Evolutionary conservation across 2,329 filamentous ascomycete genomes (phyloP).

Genomic region (Triangularia setosa): DNA sequence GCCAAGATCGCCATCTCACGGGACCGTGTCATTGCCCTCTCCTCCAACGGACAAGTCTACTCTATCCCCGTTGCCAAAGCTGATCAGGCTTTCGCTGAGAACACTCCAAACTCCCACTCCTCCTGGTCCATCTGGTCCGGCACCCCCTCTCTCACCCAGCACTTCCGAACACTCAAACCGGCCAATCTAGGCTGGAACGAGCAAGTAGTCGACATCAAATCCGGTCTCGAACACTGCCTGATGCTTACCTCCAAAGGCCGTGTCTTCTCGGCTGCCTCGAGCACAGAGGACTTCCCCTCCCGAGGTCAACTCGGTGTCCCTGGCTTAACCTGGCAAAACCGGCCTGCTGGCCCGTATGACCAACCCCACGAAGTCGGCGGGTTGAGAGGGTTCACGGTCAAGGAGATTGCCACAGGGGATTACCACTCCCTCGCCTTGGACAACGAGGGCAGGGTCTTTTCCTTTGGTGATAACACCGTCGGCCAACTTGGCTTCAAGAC

Average conservation of each 20-base stretch:
- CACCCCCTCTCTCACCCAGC: conserved; percentile 60
- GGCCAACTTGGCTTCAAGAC: conserved; percentile 88
- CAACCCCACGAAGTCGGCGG: conserved; percentile 73
- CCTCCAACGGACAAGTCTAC: conserved; percentile 72
- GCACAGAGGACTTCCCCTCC: conserved; percentile 70
- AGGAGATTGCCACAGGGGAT: conserved; percentile 77
- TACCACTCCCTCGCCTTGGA: conserved; percentile 80
- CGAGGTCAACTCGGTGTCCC: conserved; percentile 85
- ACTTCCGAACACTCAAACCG: conserved; percentile 68
- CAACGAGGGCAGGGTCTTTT: conserved; percentile 70
- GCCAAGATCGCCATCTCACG: conserved; percentile 70
- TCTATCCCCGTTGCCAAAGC: conserved; percentile 73
- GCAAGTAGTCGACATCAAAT: conserved; percentile 55
- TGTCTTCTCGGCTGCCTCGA: conserved; percentile 83
- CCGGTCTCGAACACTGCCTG: conserved; percentile 81
- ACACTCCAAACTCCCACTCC: conserved; percentile 36
- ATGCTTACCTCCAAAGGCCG: conserved; percentile 81
- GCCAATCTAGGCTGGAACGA: conserved; percentile 27
- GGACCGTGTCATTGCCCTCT: conserved; percentile 79
- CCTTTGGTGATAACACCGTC: conserved; percentile 85
- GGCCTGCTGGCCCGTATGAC: conserved; percentile 75
- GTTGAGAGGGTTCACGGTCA: conserved; percentile 66
- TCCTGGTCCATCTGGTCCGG: conserved; percentile 54
- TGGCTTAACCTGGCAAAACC: conserved; percentile 73
- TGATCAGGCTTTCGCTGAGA: conserved; percentile 65